phyloP scores from a whole-genome alignment of 352 stramenopile genomes.

The Globisporangium carolinianum region DNA sequence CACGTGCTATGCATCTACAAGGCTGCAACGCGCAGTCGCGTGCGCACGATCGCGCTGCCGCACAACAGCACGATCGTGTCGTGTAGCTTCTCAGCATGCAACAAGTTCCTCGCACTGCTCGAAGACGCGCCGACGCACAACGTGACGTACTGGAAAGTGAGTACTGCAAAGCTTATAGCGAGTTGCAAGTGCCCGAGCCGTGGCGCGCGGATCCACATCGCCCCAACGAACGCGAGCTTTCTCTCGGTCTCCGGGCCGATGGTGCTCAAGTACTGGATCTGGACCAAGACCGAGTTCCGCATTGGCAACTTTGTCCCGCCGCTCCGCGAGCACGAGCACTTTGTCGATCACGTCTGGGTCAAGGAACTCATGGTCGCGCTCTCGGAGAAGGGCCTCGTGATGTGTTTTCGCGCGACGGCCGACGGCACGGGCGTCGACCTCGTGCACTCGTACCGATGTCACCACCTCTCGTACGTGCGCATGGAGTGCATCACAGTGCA shows the following conservation, averaged over 20 bases:
- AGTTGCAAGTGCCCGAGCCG: constrained; percentile 63
- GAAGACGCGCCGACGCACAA: constrained; percentile 65
- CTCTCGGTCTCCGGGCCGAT: constrained; percentile 72
- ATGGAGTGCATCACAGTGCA: constrained; percentile 63
- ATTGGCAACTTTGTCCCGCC: constrained; percentile 72
- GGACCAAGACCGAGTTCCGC: constrained; percentile 72
- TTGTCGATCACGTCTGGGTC: constrained; percentile 74
- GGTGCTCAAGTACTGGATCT: constrained; percentile 74
- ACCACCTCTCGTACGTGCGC: constrained; percentile 59
- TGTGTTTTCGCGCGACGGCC: constrained; percentile 50
- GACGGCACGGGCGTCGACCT: constrained; percentile 55
- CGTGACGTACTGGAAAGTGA: constrained; percentile 79
- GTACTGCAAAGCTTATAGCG: constrained; percentile 65
- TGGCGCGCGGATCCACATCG: constrained; percentile 60
- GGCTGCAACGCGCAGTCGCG: constrained; percentile 24
- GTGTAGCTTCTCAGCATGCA: constrained; percentile 61
- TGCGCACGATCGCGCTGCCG: constrained; percentile 38
- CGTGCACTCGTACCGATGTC: constrained; percentile 53
- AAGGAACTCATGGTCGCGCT: constrained; percentile 67
- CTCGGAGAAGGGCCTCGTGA: constrained; percentile 55
- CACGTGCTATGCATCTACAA: constrained; percentile 68
- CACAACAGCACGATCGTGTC: constrained; percentile 57
- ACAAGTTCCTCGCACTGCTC: constrained; percentile 69
- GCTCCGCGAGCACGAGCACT: constrained; percentile 74
- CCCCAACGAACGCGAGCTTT: constrained; percentile 57